Conservation (phyloP, 257 asterid genomes). For the Nicotiana undulata region DNA sequence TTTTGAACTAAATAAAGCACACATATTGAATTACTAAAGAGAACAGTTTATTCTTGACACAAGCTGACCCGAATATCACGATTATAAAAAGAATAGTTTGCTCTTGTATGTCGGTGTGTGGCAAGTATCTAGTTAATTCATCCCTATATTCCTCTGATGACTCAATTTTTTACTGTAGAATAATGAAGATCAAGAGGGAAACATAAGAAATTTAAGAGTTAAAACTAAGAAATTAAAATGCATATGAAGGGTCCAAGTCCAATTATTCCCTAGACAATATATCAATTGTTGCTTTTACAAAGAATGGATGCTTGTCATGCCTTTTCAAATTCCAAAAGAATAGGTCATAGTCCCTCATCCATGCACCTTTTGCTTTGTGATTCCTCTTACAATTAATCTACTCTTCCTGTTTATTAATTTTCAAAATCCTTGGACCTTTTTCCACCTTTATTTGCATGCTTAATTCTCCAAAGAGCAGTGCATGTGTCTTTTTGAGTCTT, state of each 20-base stretch:
- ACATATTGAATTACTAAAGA: too few species aligned
- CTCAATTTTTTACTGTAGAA: neutral
- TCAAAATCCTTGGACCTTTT: neutral
- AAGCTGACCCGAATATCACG: too few species aligned
- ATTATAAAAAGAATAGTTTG: neutral
- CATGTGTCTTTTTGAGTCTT: slow-evolving; percentile 10
- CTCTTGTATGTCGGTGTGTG: neutral
- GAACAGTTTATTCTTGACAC: too few species aligned
- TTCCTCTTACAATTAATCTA: slow-evolving; percentile 11
- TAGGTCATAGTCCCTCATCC: slow-evolving; percentile 16
- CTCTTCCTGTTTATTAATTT: neutral
- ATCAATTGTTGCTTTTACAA: slow-evolving; percentile 17
- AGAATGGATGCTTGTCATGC: slow-evolving; percentile 27
- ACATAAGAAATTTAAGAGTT: neutral
- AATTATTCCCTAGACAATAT: slow-evolving; percentile 9
- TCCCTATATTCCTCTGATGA: neutral
- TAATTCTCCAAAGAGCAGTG: neutral
- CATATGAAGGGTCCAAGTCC: slow-evolving; percentile 11
- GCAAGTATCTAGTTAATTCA: neutral
- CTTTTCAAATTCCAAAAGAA: slow-evolving; percentile 15
- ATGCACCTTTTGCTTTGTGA: slow-evolving; percentile 10
- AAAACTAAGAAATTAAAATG: neutral
- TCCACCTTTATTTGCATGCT: slow-evolving; percentile 23
- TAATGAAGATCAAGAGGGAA: neutral
- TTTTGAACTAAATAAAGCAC: too few species aligned